Evolutionary conservation across 129 eudicot genomes (phyloP).

Genomic region (Solidago caesia): DNA sequence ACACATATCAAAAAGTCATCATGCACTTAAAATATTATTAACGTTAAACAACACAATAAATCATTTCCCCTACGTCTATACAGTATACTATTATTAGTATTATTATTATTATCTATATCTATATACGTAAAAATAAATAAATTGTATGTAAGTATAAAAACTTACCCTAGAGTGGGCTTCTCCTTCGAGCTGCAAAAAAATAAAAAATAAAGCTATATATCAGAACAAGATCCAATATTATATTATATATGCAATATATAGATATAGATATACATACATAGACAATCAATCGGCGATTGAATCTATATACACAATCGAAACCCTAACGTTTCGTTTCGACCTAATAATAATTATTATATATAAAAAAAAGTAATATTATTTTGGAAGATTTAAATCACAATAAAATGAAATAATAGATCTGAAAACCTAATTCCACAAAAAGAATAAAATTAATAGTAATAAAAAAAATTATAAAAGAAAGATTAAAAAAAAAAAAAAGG

Average conservation of each 20-base stretch:
- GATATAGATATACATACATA: neutral
- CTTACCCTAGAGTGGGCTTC: conserved; percentile 99
- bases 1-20: neutral
- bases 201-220: neutral
- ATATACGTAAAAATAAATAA: neutral
- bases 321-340: conserved; percentile 19
- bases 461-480: neutral
- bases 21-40: too few species aligned
- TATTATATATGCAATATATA: neutral
- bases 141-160: neutral
- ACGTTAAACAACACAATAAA: neutral
- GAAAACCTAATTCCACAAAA: neutral
- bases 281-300: neutral
- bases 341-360: neutral
- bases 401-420: conserved; percentile 34
- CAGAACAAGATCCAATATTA: conserved; percentile 21
- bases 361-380: neutral
- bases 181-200: conserved; percentile 94
- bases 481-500: neutral
- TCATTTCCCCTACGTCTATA: conserved; percentile 10
- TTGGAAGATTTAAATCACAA: neutral
- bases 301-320: conserved; percentile 8
- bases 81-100: neutral
- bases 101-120: neutral
- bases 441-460: neutral